A percentile compares a stretch with the other conserved stretches of the same genome.
These are phyloP conservation scores for Leccinellum luteum DNA, from an alignment of 768 basidiomycete species.

Conservation along the genomic window DNA sequence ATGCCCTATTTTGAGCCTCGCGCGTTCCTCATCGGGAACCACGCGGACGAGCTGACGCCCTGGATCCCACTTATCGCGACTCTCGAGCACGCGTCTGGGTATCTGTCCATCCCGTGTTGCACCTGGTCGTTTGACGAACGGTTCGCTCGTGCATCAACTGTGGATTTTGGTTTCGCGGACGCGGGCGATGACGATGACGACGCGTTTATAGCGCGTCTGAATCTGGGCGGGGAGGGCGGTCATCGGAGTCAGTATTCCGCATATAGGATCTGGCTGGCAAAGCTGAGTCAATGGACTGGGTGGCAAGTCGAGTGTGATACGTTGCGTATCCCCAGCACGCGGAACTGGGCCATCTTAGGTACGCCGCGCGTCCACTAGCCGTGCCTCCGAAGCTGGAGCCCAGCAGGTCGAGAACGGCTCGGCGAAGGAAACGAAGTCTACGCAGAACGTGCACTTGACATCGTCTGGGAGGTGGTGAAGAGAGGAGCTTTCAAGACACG, in stretches of 20 bases:
- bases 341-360: slow-evolving; percentile 93
- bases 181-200: slow-evolving; percentile 25
- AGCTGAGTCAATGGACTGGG: slow-evolving; percentile 67
- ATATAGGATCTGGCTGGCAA: slow-evolving; percentile 87
- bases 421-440: slow-evolving; percentile 10
- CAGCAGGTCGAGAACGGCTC: slow-evolving; percentile 28
- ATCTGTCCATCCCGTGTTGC: slow-evolving; percentile 89
- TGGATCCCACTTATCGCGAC: slow-evolving; percentile 87
- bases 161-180: slow-evolving; percentile 17
- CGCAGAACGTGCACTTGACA: slow-evolving; percentile 43
- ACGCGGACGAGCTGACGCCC: slow-evolving; percentile 94
- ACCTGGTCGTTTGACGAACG: slow-evolving; percentile 74
- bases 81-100: slow-evolving; percentile 56
- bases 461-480: slow-evolving; percentile 53
- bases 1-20: slow-evolving; percentile 39
- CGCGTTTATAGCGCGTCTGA: slow-evolving; percentile 42
- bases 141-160: slow-evolving; percentile 50
- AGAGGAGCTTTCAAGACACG: slow-evolving; percentile 73
- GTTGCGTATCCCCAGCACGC: slow-evolving; percentile 87
- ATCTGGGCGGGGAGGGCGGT: slow-evolving; percentile 60
- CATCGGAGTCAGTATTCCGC: slow-evolving; percentile 69
- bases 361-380: slow-evolving; percentile 14
- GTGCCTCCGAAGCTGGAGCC: neutral
- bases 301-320: slow-evolving; percentile 87
- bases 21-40: slow-evolving; percentile 88